Base-by-base conservation (phyloP, 202 grass and related monocot genomes). In the Digitaria exilis region DNA sequence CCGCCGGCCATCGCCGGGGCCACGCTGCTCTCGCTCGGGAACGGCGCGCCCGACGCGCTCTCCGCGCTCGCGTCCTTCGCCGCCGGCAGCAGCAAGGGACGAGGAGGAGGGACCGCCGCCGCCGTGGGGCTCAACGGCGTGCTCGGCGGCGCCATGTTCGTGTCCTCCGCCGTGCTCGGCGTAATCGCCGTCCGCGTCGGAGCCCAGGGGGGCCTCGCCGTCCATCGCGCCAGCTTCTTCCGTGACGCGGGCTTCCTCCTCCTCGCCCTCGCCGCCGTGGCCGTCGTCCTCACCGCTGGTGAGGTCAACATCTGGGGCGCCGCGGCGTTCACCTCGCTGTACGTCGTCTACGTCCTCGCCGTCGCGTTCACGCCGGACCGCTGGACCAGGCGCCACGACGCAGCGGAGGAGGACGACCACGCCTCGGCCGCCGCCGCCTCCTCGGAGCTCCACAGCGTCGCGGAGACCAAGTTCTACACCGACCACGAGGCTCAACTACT, bases 11-110 rank as follows among this genome's bases (percentile, higher is more conserved):
- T 95, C 79, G 93, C 87, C 11, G 93, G 93, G 4, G 90, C 84
- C 11, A 95, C 93, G 6, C 90, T 95, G 32, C 90, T 95, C n/a
- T 95, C 93, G 41, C 69, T 95, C 16, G 90, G 93, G 5, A 95
- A 95, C 58, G 90, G 90, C 16, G 93, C 93, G 30, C 85, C 87
- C 2, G 90, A 95, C 65, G 84, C 88, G 46, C 79, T 95, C 79
- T 88, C 93, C 25, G 87, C 89, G 22, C 28, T 93, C 22, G 91
- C 87, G 15, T 87, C 91, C 2, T 90, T 93, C 87, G 76, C 81
- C 75, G 2, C 24, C 5, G 59, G 65, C 1, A 50, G 0, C 14
- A 22, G 24, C 24, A 1, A 11, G 7, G 32, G 22, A 4, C 78
- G 80, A 0, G 70, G 77, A 2, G 2, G 18, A 1, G 56, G 32